Base-by-base conservation (phyloP, 441 rosid species). In the Dalechampia spathulata region DNA sequence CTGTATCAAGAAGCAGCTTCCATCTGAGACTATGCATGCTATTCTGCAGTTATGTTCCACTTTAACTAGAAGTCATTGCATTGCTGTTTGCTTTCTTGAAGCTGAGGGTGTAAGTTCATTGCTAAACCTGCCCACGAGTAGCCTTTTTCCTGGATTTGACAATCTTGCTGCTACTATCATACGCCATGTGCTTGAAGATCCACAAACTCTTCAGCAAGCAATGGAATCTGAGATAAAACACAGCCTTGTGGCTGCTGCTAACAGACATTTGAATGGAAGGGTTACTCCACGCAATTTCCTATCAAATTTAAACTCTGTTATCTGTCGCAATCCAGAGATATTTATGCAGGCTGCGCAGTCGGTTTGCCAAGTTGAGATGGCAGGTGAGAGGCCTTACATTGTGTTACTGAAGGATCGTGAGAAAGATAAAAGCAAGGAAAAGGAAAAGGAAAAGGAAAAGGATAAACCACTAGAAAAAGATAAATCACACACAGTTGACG, bases 151-250 rank as follows among this genome's bases (percentile, higher is more conserved):
- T 47, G 97, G 99, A 55, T 93, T 87, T 74, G 99, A 93, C 75
- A 78, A 66, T 74, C 69, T 90, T 77, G 90, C 93, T 71, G 89
- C 96, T 50, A 82, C 87, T 61, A 87, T 93, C 23, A 79, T 90
- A 70, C 89, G 99, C 27, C 97, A 93, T 55, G 80, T 85, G 69
- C 95, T 93, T 62, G 99, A 93, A 75, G 99, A 93, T 82, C 93
- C 99, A 26, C 95, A 85, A 67, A 93, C 99, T 55, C 86, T 93
- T 60, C 97, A 90, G 79, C 99, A 83, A 74, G 97, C 96, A 42
- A 93, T 93, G 99, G 99, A 93, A 79, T 79, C 91, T 75, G 99
- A 90, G 78, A 93, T 93, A 66, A 83, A 76, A 75, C 99, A 85
- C 62, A 85, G 71, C 62, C 86, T 93, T 62, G 81, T 83, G 51